Base-by-base conservation (phyloP, 257 asterid genomes). In the Eustoma russellianum region DNA sequence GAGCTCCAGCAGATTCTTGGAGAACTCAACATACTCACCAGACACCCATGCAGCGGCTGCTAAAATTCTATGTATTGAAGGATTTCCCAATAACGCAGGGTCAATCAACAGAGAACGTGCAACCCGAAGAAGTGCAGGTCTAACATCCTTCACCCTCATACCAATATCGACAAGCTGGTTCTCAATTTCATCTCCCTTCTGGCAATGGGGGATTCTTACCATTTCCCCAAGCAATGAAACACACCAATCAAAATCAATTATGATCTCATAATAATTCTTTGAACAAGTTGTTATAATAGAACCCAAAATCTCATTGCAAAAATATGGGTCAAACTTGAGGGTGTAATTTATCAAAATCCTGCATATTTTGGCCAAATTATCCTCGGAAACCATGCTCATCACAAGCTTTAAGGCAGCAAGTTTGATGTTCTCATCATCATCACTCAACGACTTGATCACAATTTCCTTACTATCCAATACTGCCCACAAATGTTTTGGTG, bases 91-190 rank as follows among this genome's bases (percentile, higher is more conserved):
- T 60, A 91, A 74, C 17, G 98, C 95, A 59, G 98, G 96, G 74
- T 91, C 98, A 71, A 87, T 84, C 69, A 91, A 81, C 59, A 87
- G 76, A 28, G 77, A 82, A 62, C 98, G 95, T 50, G 86, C 77
- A 77, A 91, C 83, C 11, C 59, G 81, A 66, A 91, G 94, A 66
- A 91, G 96, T 70, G 76, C 80, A 18, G 67, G 66, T 66, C 98
- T 84, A 68, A 83, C 98, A 75, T 91, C 98, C 72, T 76, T 82
- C 55, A 91, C 98, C 82, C 98, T 80, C 86, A 84, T 80, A 57
- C 94, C 94, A 55, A 91, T 82, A 76, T 91, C 98, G 46, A 87
- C 73, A 66, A 91, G 80, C 73, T 91, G 98, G 51, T 33, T 57
- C 72, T 79, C 92, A 34, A 91, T 87, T 65, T 80, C 95, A 47